A percentile compares a stretch with the other conserved stretches of the same genome.
Evolutionary conservation across 2,329 filamentous ascomycete genomes (phyloP).

Genomic region (Atkinsonella texensis): DNA sequence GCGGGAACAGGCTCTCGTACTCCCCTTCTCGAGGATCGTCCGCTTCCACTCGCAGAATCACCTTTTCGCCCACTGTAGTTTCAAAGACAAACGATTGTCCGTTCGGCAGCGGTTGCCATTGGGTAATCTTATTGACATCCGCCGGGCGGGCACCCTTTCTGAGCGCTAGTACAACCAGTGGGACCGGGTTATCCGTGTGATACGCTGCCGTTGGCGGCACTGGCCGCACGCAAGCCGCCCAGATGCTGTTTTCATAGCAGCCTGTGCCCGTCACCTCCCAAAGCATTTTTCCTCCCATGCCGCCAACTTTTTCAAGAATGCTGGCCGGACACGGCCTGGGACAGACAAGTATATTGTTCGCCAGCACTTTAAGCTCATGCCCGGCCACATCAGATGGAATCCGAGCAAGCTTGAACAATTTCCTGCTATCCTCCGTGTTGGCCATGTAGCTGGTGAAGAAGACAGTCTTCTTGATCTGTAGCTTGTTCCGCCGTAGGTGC

Average conservation of each 20-base stretch:
- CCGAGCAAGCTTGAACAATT: constrained; percentile 56
- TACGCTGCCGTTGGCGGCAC: constrained; percentile 53
- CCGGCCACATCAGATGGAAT: constrained; percentile 51
- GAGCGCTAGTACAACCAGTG: constrained; percentile 73
- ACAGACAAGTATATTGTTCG: constrained; percentile 84
- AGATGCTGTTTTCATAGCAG: constrained; percentile 66
- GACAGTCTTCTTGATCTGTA: constrained; percentile 74
- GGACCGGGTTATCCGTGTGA: constrained; percentile 68
- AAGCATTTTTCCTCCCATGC: constrained; percentile 67
- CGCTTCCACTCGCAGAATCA: constrained; percentile 67
- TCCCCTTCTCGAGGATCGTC: constrained; percentile 51
- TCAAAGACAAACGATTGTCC: constrained; percentile 68
- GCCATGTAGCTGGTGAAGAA: constrained; percentile 92
- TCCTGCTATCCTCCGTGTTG: constrained; percentile 55
- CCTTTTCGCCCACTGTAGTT: constrained; percentile 76
- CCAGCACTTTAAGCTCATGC: constrained; percentile 66
- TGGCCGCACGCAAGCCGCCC: constrained; percentile 73
- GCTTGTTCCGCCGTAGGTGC: constrained; percentile 27
- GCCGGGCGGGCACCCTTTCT: constrained; percentile 63
- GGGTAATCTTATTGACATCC: constrained; percentile 69
- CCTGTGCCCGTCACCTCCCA: constrained; percentile 77
- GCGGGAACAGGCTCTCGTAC: constrained; percentile 50
- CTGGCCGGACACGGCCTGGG: constrained; percentile 59
- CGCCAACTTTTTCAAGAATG: constrained; percentile 74
- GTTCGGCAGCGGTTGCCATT: constrained; percentile 66